Evolutionary conservation across 768 basidiomycete species (phyloP), one percentile per base, ranked within the genome.

Genomic region (Rhizopogon roseolus): DNA sequence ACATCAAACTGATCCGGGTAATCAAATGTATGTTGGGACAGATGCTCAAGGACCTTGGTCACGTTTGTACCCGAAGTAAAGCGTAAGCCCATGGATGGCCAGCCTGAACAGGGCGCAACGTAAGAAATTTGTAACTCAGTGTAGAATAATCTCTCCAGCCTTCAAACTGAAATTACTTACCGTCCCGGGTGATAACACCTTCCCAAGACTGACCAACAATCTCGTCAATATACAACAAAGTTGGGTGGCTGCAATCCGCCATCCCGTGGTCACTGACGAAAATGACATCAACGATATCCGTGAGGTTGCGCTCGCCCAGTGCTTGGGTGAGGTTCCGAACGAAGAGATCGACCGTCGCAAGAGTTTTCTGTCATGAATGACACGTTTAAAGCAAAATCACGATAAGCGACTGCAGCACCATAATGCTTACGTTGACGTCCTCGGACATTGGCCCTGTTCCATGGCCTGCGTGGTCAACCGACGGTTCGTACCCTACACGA

Each of bases 231-330:
- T 86, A 90, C 32, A 95, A 71, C 43, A 80, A 76, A 46, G 86
- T 81, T 0, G 85, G 84, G 57, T 88, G 78, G 56, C 82, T 84
- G n/a, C 91, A 95, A 65, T 91, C 88, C 1, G 84, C 86, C 90
- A 93, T 94, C n/a, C 91, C 92, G 61, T 93, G 88, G 64, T 92
- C 90, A 57, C 86, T 88, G 58, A 97, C 93, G 60, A 95, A 93
- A 22, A 96, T 79, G 32, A 96, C 76, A 65, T 97, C 91, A 13
- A 93, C 85, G 17, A 95, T 88, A 43, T 88, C 80, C 2, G 82
- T 84, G 25, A 96, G 76, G 62, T 94, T 92, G 6, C 94, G 82
- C 4, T 75, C 74, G 44, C 74, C 74, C 34, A 97, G 72, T 1
- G 80, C 77, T 13, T 72, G 69, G 51, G 88, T 84, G 10, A 97